Base-by-base conservation (phyloP, 371 early-diverging fungal genomes). In the Thermomucor indicae-seudaticae region DNA sequence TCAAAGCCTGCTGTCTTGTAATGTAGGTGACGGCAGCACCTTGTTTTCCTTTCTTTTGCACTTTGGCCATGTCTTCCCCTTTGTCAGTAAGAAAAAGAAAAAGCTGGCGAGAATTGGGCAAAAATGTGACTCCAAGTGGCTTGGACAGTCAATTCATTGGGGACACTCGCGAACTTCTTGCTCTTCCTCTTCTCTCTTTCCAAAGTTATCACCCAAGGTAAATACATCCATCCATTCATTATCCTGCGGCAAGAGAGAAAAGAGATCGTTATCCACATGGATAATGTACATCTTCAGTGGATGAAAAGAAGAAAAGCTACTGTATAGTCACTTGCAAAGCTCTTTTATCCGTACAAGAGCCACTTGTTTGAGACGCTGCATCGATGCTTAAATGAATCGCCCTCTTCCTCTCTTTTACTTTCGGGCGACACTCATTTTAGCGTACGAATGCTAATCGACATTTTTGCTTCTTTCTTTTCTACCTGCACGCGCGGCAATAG, bases 1-100 rank as follows among this genome's bases (percentile, higher is more conserved):
- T 89, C 52, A 96, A 63, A 24, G 96, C 97, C 66, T 90, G 87
- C 58, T 84, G 88, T 65, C 98, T 83, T 43, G 90, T 87, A 49
- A 93, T 90, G 70, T 87, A 98, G 75, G 91, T 92, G 71, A 81
- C 72, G 53, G 91, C 96, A 39, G 90, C 90, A 51, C 98, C 98
- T 60, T 84, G 78, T 57, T 85, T 79, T 73, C 95, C 93, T 77
- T 95, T 92, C 80, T 91, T 89, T 57, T 82, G 79, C 46, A 88
- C 66, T 59, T 81, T 87, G 51, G 77, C 92, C 92, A 91, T 91
- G 24, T 27, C 29, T 23, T 32, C 17, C 11, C 17, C 49, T 34
- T 32, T 32, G 32, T 14, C 7, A 14, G 39, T 31, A 39, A 49
- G 14, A 32, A 32, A 32, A 32, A n/a, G n/a, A n/a, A n/a, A n/a